Base-by-base conservation (phyloP, 2,329 filamentous ascomycete genomes). In the Colletotrichum sp. region DNA sequence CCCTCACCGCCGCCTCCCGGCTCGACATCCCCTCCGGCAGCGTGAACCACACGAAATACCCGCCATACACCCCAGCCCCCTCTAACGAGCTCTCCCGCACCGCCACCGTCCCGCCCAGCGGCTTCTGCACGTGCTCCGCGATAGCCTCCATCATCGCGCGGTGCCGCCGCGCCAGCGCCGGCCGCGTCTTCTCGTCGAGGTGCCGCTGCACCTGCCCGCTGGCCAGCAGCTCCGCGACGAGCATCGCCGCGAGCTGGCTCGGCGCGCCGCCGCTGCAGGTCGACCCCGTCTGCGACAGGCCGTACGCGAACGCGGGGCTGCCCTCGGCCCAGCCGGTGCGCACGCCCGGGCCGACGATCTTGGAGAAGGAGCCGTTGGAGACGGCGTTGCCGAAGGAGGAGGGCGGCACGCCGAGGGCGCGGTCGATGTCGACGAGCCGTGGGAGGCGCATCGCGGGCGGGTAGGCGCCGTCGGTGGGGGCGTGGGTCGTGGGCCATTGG, bases 311-410 rank as follows among this genome's bases (percentile, higher is more conserved):
- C 49, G 86, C 88, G 0, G 89, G 87, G 7, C 92, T 93, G 1
- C 90, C 94, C 83, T 98, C 95, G 2, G 93, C 91, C 96, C 96
- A 99, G n/a, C 96, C 96, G 0, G 95, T 96, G 15, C 96, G 90
- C 67, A 94, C 85, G 1, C 96, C 97, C 0, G 96, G 96, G 0
- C 92, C 95, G 32, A 92, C 90, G 49, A 99, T 92, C 84, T 99
- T 99, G 82, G 93, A 95, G 84, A 99, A 99, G 8, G 93, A 95
- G 26, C 95, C 96, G 82, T 99, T 99, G 80, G 94, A 96, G 44
- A 96, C 88, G 12, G 92, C 90, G 83, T 99, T 93, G 13, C 96
- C 96, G 82, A 96, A 98, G 34, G 81, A 80, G 21, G 88, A 87
- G 44, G 86, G 81, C 1, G 90, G 91, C 55, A 75, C 73, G 26